Base-by-base conservation (phyloP, 306 rosid species). In the Quercus wislizeni region DNA sequence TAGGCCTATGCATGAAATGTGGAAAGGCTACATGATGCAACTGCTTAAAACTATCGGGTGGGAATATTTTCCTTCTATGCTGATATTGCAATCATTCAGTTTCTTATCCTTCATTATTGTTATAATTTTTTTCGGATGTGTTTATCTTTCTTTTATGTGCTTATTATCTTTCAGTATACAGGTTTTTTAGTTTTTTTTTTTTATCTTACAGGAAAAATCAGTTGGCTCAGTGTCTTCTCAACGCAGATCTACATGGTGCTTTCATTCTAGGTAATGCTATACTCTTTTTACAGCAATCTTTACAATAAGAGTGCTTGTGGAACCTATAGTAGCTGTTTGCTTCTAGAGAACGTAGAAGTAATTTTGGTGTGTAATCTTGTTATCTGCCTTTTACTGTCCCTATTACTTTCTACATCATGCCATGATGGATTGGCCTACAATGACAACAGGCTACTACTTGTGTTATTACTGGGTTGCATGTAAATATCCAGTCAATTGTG, bases 221-320 rank as follows among this genome's bases (percentile, higher is more conserved):
- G 78, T 63, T 91, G 84, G 92, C 97, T 84, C 99, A 88, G 21
- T 82, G 84, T 88, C 89, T 95, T 69, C 86, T 91, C 56, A 83
- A 69, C 59, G 98, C 96, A 63, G 94, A 95, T 86, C 92, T 93
- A 72, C 97, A 95, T 56, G 99, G 98, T 81, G 98, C 98, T 57
- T 71, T 81, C 78, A 88, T 95, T 82, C 74, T 85, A 88, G 98
- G 97, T 94, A 43, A 25, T 71, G 43, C 69, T 71, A 28, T 78
- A 17, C 69, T 63, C 41, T 21, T 72, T 58, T 69, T 79, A 70
- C 35, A 14, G 67, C 41, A 5, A 59, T 70, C 71, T 56, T 83
- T 74, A 71, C 52, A 41, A 17, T 23, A 35, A 23, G 74, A 21
- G 35, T 74, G 14, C 27, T n/a, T 12, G 41, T 59, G 43, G 21